Conservation (phyloP, 371 early-diverging fungal genomes). For the Scutellospora calospora region DNA sequence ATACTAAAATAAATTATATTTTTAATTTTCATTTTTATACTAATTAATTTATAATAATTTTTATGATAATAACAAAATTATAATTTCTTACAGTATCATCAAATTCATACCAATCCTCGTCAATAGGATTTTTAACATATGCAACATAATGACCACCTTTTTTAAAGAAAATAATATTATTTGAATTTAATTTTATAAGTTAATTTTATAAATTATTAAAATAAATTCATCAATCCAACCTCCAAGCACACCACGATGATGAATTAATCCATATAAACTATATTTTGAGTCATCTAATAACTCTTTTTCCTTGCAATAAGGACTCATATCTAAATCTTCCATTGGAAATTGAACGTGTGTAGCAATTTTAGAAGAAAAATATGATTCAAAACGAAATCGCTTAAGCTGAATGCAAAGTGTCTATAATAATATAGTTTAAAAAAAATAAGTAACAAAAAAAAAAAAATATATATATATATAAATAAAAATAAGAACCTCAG, state of each 20-base stretch:
- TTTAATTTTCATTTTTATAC: background rate
- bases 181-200: background rate
- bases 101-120: slow-evolving; percentile 54
- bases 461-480: background rate
- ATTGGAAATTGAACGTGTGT: slow-evolving; percentile 60
- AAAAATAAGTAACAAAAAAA: background rate
- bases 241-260: slow-evolving; percentile 57
- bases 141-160: slow-evolving; percentile 61
- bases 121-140: slow-evolving; percentile 50
- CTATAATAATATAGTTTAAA: background rate
- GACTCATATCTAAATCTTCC: slow-evolving; percentile 56
- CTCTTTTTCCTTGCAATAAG: slow-evolving; percentile 48
- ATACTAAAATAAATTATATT: slow-evolving; percentile 47
- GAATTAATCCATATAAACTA: slow-evolving; percentile 57
- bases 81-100: slow-evolving; percentile 53
- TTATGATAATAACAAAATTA: background rate
- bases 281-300: slow-evolving; percentile 47
- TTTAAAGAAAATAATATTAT: background rate
- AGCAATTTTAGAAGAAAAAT: slow-evolving; percentile 57
- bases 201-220: background rate
- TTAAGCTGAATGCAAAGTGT: slow-evolving; percentile 59
- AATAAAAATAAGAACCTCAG: slow-evolving; percentile 45
- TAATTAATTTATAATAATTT: background rate
- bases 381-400: slow-evolving; percentile 53
- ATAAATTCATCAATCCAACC: slow-evolving; percentile 41